Evolutionary conservation across 352 stramenopile genomes (phyloP).

Genomic region (Nothophytophthora sp.): DNA sequence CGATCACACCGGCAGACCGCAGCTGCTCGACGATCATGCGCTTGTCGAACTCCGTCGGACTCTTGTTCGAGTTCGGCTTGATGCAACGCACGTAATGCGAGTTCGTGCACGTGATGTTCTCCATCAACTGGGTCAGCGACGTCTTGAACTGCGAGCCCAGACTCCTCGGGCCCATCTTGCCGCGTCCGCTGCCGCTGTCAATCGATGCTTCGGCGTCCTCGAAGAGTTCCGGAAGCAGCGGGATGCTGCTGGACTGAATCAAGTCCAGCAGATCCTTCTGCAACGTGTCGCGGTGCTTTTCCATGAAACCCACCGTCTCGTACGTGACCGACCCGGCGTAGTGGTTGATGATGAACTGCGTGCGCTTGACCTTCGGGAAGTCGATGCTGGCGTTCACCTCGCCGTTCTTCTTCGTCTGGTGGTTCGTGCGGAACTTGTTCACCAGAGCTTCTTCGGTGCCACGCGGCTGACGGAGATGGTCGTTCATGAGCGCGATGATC

Average conservation of each 20-base stretch:
- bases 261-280: conserved; percentile 95
- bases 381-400: conserved; percentile 78
- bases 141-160: conserved; percentile 86
- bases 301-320: conserved; percentile 94
- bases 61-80: conserved; percentile 90
- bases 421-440: conserved; percentile 87
- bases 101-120: conserved; percentile 86
- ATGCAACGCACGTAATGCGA: conserved; percentile 90
- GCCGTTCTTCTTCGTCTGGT: conserved; percentile 67
- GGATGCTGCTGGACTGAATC: conserved; percentile 72
- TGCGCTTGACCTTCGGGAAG: conserved; percentile 89
- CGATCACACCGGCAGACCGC: conserved; percentile 90
- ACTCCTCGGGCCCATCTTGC: conserved; percentile 71
- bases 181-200: conserved; percentile 38
- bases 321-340: conserved; percentile 96
- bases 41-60: conserved; percentile 86
- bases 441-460: conserved; percentile 88
- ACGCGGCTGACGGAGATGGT: conserved; percentile 83
- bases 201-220: conserved; percentile 49
- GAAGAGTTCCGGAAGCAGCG: conserved; percentile 76
- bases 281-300: conserved; percentile 96
- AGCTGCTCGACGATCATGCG: conserved; percentile 92
- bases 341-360: conserved; percentile 96
- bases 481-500: conserved; percentile 90
- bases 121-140: conserved; percentile 82